These are phyloP conservation scores for Aegilops umbellulata DNA, from an alignment of 176 grass and related monocot genomes.

Conservation along the genomic window DNA sequence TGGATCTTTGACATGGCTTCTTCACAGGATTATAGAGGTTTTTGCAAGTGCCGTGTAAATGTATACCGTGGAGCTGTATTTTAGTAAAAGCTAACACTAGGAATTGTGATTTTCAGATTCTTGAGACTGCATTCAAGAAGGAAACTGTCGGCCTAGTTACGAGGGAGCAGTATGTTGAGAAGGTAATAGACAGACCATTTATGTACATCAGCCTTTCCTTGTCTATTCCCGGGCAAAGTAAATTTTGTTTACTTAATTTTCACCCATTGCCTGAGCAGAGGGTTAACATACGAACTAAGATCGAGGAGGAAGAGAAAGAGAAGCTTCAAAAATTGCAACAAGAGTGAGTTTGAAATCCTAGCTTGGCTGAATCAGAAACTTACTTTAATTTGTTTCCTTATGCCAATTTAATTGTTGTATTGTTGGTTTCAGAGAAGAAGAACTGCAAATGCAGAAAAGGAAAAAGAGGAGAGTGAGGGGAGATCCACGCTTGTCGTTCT, in stretches of 20 bases:
- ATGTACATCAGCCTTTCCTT: not conserved
- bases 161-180: conserved; percentile 98
- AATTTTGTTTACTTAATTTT: not conserved
- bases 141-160: conserved; percentile 98
- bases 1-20: not conserved
- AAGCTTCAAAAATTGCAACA: conserved; percentile 96
- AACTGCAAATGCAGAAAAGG: conserved; percentile 88
- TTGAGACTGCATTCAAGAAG: conserved; percentile 99
- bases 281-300: conserved; percentile 90
- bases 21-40: not conserved
- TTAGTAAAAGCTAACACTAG: not conserved
- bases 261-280: conserved; percentile 39
- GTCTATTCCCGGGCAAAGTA: not conserved
- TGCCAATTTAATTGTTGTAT: conserved; percentile 12
- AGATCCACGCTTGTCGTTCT: conserved; percentile 86
- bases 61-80: not conserved
- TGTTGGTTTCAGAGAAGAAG: conserved; percentile 73
- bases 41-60: not conserved
- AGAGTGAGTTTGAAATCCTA: conserved; percentile 46
- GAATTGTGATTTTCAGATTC: conserved; percentile 54
- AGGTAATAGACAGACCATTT: conserved; percentile 49
- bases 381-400: not conserved
- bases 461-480: conserved; percentile 91
- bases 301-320: conserved; percentile 98
- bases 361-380: not conserved